phyloP scores from a whole-genome alignment of 2,329 filamentous ascomycete genomes.

The Intubia oerlemansii region DNA sequence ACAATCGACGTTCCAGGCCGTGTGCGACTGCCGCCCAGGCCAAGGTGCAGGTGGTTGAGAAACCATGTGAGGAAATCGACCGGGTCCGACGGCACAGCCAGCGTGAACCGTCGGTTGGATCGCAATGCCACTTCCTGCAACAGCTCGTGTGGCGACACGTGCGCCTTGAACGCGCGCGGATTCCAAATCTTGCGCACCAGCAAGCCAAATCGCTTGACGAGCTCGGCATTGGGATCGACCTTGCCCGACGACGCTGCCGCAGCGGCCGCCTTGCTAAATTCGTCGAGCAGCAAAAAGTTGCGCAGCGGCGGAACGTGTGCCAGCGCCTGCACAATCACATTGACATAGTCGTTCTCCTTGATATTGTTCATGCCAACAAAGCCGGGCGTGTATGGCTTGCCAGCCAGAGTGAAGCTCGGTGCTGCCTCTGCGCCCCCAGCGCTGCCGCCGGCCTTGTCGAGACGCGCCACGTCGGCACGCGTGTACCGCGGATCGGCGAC shows the following conservation, averaged over 20 bases:
- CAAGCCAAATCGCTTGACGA: slow-evolving; percentile 73
- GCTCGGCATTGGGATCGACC: slow-evolving; percentile 38
- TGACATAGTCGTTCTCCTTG: slow-evolving; percentile 97
- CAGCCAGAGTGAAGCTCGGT: slow-evolving; percentile 53
- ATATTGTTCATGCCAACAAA: slow-evolving; percentile 99
- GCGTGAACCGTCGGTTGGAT: slow-evolving; percentile 79
- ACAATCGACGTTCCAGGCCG: slow-evolving; percentile 71
- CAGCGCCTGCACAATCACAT: slow-evolving; percentile 80
- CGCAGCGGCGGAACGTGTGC: slow-evolving; percentile 76
- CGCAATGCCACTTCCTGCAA: slow-evolving; percentile 82
- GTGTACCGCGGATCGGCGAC: slow-evolving; percentile 81
- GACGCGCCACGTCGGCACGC: slow-evolving; percentile 53
- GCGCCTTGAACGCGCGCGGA: slow-evolving; percentile 80
- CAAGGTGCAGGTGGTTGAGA: slow-evolving; percentile 82
- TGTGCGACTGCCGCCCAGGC: slow-evolving; percentile 72
- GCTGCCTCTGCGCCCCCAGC: too few relatives aligned
- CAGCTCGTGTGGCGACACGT: slow-evolving; percentile 92
- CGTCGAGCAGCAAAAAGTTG: slow-evolving; percentile 79
- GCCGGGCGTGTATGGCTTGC: slow-evolving; percentile 74
- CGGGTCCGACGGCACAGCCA: slow-evolving; percentile 81
- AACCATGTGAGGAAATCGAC: slow-evolving; percentile 97
- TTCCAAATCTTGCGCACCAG: slow-evolving; percentile 97
- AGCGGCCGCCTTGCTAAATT: slow-evolving; percentile 32
- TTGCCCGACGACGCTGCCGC: too few relatives aligned
- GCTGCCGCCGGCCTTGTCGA: slow-evolving; percentile 37